Evolutionary conservation across 2,329 filamentous ascomycete genomes (phyloP).

Genomic region (Neospermospora avenae): DNA sequence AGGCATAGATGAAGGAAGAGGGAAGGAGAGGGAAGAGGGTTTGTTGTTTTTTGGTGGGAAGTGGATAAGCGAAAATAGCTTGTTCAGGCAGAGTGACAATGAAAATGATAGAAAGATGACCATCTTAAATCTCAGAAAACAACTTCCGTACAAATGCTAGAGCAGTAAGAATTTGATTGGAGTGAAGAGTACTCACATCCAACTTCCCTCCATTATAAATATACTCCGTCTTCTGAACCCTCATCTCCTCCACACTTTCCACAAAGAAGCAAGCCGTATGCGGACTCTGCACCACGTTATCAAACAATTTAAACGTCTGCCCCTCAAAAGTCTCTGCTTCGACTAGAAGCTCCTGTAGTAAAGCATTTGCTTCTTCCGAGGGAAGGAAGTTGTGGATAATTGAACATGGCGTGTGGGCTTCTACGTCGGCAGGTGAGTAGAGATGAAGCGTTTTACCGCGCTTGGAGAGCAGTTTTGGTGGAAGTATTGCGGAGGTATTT

Average conservation of each 20-base stretch:
- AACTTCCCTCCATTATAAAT: constrained; percentile 78
- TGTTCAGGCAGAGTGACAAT: no score
- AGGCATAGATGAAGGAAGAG: no score
- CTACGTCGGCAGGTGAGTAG: constrained; percentile 77
- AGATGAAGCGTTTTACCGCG: constrained; percentile 83
- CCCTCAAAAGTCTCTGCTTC: constrained; percentile 70
- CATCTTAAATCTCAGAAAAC: no score
- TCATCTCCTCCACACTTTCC: constrained; percentile 65
- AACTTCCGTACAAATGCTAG: no score
- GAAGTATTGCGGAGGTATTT: background rate
- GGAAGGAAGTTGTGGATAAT: constrained; percentile 91
- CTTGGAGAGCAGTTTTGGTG: constrained; percentile 57
- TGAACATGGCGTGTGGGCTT: constrained; percentile 81
- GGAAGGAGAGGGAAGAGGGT: no score
- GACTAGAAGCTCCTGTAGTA: constrained; percentile 71
- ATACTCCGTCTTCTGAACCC: constrained; percentile 73
- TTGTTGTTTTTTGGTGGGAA: no score
- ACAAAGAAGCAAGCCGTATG: constrained; percentile 86
- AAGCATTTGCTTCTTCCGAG: constrained; percentile 62
- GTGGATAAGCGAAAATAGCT: no score
- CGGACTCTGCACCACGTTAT: constrained; percentile 78
- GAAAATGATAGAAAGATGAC: no score
- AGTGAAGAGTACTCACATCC: constrained; percentile 43
- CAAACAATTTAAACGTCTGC: constrained; percentile 80
- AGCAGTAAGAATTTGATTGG: no score